Conservation (phyloP, 331 rosid genomes). For the Acacia pycnantha region DNA sequence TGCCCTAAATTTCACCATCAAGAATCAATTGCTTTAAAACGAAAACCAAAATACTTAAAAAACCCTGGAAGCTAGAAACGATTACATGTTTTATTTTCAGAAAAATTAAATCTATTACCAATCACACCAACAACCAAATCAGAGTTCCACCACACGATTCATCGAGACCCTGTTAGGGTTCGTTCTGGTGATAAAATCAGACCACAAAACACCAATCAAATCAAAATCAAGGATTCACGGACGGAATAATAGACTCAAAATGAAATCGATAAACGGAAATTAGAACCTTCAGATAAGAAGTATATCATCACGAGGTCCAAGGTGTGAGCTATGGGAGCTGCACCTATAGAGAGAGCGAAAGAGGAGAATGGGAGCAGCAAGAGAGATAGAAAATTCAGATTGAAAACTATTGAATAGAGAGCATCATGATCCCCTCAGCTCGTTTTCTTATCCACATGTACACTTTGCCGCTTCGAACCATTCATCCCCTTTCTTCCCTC, state of each 20-base stretch:
- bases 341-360: background rate
- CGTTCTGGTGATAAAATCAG: background rate
- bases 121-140: background rate
- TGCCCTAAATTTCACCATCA: background rate
- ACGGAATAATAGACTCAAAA: background rate
- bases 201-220: background rate
- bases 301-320: constrained; percentile 10
- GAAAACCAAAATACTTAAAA: background rate
- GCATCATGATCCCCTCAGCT: constrained; percentile 7
- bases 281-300: constrained; percentile 9
- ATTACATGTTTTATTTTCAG: background rate
- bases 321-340: background rate
- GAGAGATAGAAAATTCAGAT: constrained; percentile 10
- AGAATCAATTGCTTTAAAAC: background rate
- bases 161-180: background rate
- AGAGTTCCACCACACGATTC: background rate
- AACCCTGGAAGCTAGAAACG: background rate
- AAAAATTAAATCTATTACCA: background rate
- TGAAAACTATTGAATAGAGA: constrained; percentile 3
- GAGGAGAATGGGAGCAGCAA: constrained; percentile 19
- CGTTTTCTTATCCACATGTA: background rate
- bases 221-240: background rate
- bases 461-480: background rate
- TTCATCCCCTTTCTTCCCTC: background rate
- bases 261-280: background rate